These are phyloP conservation scores for Periconia macrospinosa DNA, from an alignment of 2,329 filamentous ascomycete genomes.

Conservation along the genomic window DNA sequence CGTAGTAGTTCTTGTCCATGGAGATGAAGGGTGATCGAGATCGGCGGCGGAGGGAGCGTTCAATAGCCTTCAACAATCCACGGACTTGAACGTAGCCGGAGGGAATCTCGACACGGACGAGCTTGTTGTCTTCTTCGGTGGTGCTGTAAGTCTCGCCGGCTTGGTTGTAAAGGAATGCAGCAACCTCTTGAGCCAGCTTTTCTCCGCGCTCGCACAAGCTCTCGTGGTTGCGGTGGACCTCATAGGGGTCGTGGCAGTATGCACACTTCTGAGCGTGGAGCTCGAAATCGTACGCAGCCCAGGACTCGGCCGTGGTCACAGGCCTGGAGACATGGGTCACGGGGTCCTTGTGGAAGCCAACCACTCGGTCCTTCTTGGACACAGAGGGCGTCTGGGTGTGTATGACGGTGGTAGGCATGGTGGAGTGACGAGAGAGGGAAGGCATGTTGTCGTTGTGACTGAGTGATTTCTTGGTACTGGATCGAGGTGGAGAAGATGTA, in stretches of 20 bases:
- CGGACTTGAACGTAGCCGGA: slow-evolving; percentile 44
- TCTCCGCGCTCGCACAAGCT: slow-evolving; percentile 50
- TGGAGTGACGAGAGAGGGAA: slow-evolving; percentile 27
- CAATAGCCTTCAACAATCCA: slow-evolving; percentile 46
- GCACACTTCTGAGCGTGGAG: slow-evolving; percentile 49
- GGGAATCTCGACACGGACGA: slow-evolving; percentile 50
- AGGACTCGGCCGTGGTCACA: slow-evolving; percentile 46
- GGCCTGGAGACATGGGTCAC: slow-evolving; percentile 46
- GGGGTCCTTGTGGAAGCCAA: slow-evolving; percentile 41
- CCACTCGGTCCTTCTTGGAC: slow-evolving; percentile 35
- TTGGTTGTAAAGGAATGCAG: slow-evolving; percentile 48
- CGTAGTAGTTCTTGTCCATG: slow-evolving; percentile 48
- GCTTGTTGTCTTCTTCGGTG: slow-evolving; percentile 42
- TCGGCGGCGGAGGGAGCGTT: slow-evolving; percentile 42
- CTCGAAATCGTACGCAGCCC: slow-evolving; percentile 53
- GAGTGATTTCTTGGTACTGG: slow-evolving; percentile 36
- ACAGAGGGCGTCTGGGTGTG: slow-evolving; percentile 26
- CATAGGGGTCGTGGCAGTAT: slow-evolving; percentile 49
- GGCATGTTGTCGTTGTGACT: slow-evolving; percentile 31
- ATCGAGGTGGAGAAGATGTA: slow-evolving; percentile 30
- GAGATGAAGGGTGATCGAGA: slow-evolving; percentile 44
- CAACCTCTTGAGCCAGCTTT: slow-evolving; percentile 49
- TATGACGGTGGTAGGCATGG: slow-evolving; percentile 41
- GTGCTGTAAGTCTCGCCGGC: slow-evolving; percentile 40
- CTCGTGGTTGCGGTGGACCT: slow-evolving; percentile 43